These are phyloP conservation scores for Solanum virginianum DNA, from an alignment of 257 asterid species.

Conservation along the genomic window DNA sequence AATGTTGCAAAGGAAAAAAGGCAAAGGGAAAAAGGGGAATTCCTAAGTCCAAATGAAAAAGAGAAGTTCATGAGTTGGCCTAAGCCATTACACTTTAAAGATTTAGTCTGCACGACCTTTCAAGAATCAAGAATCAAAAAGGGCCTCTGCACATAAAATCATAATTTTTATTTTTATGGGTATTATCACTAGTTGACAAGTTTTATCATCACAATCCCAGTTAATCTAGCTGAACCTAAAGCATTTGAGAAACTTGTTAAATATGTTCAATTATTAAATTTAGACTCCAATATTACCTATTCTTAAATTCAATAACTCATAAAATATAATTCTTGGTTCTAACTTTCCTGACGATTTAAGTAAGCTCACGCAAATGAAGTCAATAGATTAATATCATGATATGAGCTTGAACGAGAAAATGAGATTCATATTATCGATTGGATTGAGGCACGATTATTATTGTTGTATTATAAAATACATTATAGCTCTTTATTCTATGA, in stretches of 20 bases:
- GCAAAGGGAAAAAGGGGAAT: conserved; percentile 1
- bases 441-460: background rate
- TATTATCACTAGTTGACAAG: background rate
- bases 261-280: background rate
- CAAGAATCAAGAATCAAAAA: background rate
- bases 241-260: background rate
- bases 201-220: background rate
- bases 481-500: conserved; percentile 14
- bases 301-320: background rate
- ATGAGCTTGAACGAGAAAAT: background rate
- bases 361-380: background rate
- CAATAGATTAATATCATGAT: background rate
- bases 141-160: background rate
- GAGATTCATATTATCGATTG: background rate
- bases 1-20: conserved; percentile 2
- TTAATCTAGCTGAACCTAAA: background rate
- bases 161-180: background rate
- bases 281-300: background rate
- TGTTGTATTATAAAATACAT: background rate
- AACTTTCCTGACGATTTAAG: background rate
- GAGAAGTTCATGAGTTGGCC: conserved; percentile 3
- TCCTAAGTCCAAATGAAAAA: background rate
- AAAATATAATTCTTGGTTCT: background rate
- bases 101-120: background rate
- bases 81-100: background rate